Evolutionary conservation across 2,329 filamentous ascomycete species (phyloP).

Genomic region (Neonectria coccinea): DNA sequence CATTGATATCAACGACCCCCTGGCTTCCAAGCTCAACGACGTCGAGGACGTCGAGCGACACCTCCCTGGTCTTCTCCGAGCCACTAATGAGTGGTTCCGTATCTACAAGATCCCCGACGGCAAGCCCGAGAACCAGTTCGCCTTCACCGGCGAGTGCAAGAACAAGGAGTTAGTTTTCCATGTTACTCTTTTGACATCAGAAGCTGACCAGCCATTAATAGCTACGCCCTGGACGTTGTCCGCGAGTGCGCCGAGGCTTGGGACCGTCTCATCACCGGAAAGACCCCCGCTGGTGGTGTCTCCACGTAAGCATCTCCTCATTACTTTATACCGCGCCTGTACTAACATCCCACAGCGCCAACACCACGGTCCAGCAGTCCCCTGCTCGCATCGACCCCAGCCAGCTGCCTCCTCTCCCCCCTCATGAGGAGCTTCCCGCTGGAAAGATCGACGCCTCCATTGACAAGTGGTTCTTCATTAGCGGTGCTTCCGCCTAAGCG

Average conservation of each 20-base stretch:
- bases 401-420: conserved; percentile 81
- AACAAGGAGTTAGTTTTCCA: conserved; percentile 82
- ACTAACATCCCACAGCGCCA: conserved; percentile 72
- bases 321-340: conserved; percentile 5
- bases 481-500: conserved; percentile 85
- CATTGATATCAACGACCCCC: conserved; percentile 97
- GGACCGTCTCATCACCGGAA: conserved; percentile 95
- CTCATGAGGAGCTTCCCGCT: conserved; percentile 81
- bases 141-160: conserved; percentile 99
- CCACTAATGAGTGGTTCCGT: conserved; percentile 99
- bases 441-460: conserved; percentile 95
- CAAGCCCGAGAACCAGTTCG: conserved; percentile 99
- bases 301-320: conserved; percentile 74
- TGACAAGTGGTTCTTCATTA: conserved; percentile 99
- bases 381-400: conserved; percentile 75
- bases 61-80: conserved; percentile 93
- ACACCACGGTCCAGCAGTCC: conserved; percentile 81
- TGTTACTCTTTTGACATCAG: background rate
- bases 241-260: conserved; percentile 96
- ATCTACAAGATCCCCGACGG: conserved; percentile 99
- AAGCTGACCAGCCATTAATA: conserved; percentile 48
- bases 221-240: conserved; percentile 94
- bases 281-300: conserved; percentile 81
- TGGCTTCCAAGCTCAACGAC: conserved; percentile 96
- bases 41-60: conserved; percentile 99